Percentiles rank a stretch among this genome's conserved stretches.
Evolutionary conservation across 2,329 filamentous ascomycete genomes (phyloP).

Genomic region (Cordyceps fumosorosea): DNA sequence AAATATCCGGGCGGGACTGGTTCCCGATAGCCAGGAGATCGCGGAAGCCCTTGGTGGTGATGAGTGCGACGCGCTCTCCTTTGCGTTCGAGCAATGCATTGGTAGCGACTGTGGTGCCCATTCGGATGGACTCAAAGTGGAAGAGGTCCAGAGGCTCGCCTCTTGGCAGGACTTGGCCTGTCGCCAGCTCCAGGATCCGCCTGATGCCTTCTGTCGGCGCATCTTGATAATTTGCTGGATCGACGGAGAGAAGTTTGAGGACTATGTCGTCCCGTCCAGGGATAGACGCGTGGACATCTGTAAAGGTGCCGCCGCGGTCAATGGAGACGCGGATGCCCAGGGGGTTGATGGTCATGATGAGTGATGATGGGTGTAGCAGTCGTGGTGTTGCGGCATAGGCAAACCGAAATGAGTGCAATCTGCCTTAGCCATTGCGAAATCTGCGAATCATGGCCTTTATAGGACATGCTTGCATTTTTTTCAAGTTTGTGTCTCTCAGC

Average conservation of each 20-base stretch:
- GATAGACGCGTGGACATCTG: conserved; percentile 62
- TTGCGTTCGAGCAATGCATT: conserved; percentile 72
- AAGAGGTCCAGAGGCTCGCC: conserved; percentile 29
- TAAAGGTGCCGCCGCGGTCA: conserved; percentile 50
- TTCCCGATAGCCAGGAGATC: conserved; percentile 68
- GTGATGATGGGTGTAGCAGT: background rate
- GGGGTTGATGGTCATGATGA: conserved; percentile 19
- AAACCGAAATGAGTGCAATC: too few species aligned
- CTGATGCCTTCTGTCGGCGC: conserved; percentile 69
- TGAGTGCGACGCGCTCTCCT: conserved; percentile 62
- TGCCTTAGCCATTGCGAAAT: background rate
- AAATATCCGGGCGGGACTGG: conserved; percentile 65
- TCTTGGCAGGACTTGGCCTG: conserved; percentile 26
- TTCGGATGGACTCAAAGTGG: conserved; percentile 58
- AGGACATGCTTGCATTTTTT: background rate
- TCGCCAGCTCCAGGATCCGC: conserved; percentile 30
- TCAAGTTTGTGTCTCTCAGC: background rate
- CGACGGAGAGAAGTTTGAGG: conserved; percentile 66
- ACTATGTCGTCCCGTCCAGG: conserved; percentile 60
- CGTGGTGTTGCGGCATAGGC: background rate
- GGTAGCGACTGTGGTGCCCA: conserved; percentile 76
- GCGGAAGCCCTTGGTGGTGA: conserved; percentile 66
- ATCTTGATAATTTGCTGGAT: conserved; percentile 65
- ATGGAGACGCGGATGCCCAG: conserved; percentile 27
- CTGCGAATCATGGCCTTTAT: background rate